Conservation (phyloP, 2,329 filamentous ascomycete genomes). For the Nemania serpens region DNA sequence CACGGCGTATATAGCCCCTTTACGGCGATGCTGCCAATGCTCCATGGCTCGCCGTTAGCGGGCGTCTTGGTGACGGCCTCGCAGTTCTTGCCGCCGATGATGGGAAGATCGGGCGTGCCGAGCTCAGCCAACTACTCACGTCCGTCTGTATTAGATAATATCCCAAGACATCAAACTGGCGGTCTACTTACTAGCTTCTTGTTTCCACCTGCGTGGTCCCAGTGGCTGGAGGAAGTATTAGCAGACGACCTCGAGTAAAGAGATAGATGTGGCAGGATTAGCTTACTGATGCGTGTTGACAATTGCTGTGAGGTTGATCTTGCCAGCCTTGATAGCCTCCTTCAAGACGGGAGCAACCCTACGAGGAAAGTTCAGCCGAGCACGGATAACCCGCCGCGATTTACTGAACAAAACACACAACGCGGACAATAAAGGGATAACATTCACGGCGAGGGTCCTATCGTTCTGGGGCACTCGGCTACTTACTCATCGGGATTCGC, state of each 20-base stretch:
- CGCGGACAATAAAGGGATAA: background rate
- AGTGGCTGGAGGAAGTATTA: slow-evolving; percentile 65
- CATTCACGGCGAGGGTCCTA: background rate
- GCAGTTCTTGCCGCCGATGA: slow-evolving; percentile 90
- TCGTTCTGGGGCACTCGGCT: background rate
- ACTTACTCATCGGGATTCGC: slow-evolving; percentile 77
- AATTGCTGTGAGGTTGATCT: slow-evolving; percentile 84
- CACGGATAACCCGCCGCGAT: background rate
- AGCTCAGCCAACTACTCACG: slow-evolving; percentile 47
- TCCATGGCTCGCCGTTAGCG: slow-evolving; percentile 75
- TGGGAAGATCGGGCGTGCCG: slow-evolving; percentile 65
- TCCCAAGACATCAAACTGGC: background rate
- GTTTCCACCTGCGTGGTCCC: slow-evolving; percentile 94
- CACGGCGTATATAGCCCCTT: slow-evolving; percentile 94
- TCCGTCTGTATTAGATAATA: slow-evolving; percentile 2
- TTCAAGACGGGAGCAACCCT: slow-evolving; percentile 70
- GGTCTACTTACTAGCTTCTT: slow-evolving; percentile 68
- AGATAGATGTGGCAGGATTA: background rate
- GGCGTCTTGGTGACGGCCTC: slow-evolving; percentile 79
- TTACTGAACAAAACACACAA: background rate
- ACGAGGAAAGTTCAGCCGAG: slow-evolving; percentile 10
- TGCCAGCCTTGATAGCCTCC: slow-evolving; percentile 69
- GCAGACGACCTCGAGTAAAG: slow-evolving; percentile 1
- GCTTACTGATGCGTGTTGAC: slow-evolving; percentile 96
- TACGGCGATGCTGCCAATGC: slow-evolving; percentile 80